These are phyloP conservation scores for Ascocoryne sarcoides DNA, from an alignment of 2,329 filamentous ascomycete species.

Conservation along the genomic window DNA sequence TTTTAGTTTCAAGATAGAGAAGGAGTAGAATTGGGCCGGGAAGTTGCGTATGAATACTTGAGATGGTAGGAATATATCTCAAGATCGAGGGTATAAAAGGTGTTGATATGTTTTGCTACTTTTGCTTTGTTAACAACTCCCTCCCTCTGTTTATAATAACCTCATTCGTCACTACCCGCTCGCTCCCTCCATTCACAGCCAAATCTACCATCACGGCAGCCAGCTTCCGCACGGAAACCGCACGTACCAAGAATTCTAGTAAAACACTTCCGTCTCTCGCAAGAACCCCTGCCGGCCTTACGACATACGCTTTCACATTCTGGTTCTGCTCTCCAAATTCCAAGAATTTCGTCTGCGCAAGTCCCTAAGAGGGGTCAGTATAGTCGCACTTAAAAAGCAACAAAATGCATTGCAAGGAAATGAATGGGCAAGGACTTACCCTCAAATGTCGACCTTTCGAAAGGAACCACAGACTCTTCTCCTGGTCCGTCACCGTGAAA, in stretches of 20 bases:
- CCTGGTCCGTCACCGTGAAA: constrained; percentile 34
- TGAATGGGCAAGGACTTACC: constrained; percentile 2
- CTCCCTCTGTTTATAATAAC: constrained; percentile 7
- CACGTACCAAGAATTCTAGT: constrained; percentile 6
- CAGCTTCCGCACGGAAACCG: constrained; percentile 9
- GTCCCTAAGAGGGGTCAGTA: constrained; percentile 8
- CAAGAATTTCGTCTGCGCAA: constrained; percentile 10
- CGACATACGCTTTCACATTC: constrained; percentile 11
- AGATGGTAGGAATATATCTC: no score
- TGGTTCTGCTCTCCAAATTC: constrained; percentile 8
- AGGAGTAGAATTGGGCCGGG: no score
- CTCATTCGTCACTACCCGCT: constrained; percentile 9
- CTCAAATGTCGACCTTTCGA: constrained; percentile 31
- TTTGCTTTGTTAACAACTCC: constrained; percentile 8
- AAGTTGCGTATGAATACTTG: no score
- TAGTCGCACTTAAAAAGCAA: no score
- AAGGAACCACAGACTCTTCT: constrained; percentile 31
- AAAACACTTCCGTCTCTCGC: constrained; percentile 6
- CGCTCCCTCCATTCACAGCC: constrained; percentile 10
- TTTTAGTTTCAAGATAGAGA: no score
- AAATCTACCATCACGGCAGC: constrained; percentile 14
- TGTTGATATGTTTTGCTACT: no score
- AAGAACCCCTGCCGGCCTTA: constrained; percentile 9
- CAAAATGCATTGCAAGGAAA: neutral
- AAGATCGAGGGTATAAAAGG: no score